Conservation (phyloP, 192 early-diverging fungal species). For the Coemansia umbellata region DNA sequence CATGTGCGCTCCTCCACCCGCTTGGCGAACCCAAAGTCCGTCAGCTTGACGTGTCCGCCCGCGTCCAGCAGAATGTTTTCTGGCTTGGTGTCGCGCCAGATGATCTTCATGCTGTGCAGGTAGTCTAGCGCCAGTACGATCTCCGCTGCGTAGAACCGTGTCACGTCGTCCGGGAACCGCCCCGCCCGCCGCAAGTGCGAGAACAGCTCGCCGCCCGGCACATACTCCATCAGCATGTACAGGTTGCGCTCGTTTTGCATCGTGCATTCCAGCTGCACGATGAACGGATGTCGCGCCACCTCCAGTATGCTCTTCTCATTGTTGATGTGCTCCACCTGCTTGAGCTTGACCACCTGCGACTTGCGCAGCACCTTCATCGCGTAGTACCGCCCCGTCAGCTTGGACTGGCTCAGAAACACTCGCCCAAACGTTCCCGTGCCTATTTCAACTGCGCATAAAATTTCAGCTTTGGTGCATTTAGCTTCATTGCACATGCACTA, state of each 20-base stretch:
- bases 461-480: too few relatives aligned
- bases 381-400: slow-evolving; percentile 63
- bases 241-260: slow-evolving; percentile 93
- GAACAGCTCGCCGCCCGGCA: slow-evolving; percentile 94
- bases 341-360: slow-evolving; percentile 73
- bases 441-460: too few relatives aligned
- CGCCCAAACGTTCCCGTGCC: slow-evolving; percentile 97
- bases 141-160: slow-evolving; percentile 92
- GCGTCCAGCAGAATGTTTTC: slow-evolving; percentile 84
- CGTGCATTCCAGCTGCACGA: slow-evolving; percentile 84
- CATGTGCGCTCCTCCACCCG: slow-evolving; percentile 85
- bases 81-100: slow-evolving; percentile 96
- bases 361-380: slow-evolving; percentile 88
- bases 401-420: slow-evolving; percentile 84
- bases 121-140: slow-evolving; percentile 95
- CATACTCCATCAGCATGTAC: slow-evolving; percentile 96
- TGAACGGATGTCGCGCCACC: slow-evolving; percentile 73
- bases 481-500: too few relatives aligned
- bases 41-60: slow-evolving; percentile 92
- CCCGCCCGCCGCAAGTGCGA: slow-evolving; percentile 90
- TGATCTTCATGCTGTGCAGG: slow-evolving; percentile 88
- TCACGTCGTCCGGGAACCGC: slow-evolving; percentile 91
- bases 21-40: slow-evolving; percentile 99
- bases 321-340: slow-evolving; percentile 85
- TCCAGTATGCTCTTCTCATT: slow-evolving; percentile 77